Percentiles rank a stretch among this genome's conserved stretches.
These are phyloP conservation scores for Claviceps spartinae DNA, from an alignment of 2,329 filamentous ascomycete genomes.

Conservation along the genomic window DNA sequence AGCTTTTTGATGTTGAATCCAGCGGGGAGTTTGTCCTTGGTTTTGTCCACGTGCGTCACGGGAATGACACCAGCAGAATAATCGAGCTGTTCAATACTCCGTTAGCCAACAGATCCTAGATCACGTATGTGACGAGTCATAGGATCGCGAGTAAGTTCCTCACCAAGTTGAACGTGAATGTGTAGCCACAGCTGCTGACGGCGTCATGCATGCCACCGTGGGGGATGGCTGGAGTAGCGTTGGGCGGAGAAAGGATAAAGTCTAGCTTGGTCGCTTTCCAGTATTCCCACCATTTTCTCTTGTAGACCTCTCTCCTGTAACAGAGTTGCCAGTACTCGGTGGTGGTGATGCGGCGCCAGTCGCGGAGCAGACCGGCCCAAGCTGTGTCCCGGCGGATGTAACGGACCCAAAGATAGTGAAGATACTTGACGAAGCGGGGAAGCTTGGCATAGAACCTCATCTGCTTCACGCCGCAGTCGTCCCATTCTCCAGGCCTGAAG, in stretches of 20 bases:
- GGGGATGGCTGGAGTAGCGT: conserved; percentile 79
- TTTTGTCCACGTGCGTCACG: conserved; percentile 67
- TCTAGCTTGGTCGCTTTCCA: conserved; percentile 64
- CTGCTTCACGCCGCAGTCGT: conserved; percentile 63
- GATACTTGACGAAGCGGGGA: conserved; percentile 59
- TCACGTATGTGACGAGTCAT: too few species aligned
- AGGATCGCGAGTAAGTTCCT: conserved; percentile 3
- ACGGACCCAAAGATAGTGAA: conserved; percentile 84
- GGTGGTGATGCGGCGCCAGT: conserved; percentile 61
- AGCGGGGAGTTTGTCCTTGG: conserved; percentile 49
- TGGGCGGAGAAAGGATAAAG: conserved; percentile 70
- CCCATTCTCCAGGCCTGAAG: conserved; percentile 64
- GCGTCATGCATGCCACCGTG: conserved; percentile 79
- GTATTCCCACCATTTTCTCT: conserved; percentile 70
- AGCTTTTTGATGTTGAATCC: conserved; percentile 48
- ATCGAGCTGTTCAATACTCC: conserved; percentile 45
- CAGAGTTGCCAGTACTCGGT: conserved; percentile 76
- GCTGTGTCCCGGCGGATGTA: conserved; percentile 63
- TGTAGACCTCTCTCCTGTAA: conserved; percentile 61
- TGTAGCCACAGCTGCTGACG: conserved; percentile 80
- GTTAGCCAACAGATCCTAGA: neutral
- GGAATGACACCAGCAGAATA: conserved; percentile 75
- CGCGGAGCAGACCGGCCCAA: conserved; percentile 64
- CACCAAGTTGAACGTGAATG: conserved; percentile 82
- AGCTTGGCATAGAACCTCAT: conserved; percentile 63